Evolutionary conservation across 1,139 yeast genomes (phyloP).

Genomic region (Suhomyces yuchorum): DNA sequence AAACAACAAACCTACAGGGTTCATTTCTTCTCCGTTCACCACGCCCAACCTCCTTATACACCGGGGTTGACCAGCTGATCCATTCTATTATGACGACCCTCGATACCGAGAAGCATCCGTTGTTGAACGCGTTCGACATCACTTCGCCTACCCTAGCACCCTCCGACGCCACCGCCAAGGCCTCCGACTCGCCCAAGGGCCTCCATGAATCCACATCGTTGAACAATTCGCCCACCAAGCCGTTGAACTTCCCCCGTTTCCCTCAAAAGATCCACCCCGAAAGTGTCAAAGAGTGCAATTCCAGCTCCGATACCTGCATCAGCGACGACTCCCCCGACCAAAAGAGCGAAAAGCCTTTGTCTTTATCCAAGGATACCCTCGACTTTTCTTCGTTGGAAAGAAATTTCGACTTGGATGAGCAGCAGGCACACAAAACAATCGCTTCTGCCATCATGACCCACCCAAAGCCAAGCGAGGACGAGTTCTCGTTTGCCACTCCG

Average conservation of each 20-base stretch:
- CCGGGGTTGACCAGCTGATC: neutral
- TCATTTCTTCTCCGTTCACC: neutral
- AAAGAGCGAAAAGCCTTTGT: neutral
- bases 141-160: slow-evolving; percentile 6
- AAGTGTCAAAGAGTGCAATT: slow-evolving; percentile 33
- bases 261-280: slow-evolving; percentile 10
- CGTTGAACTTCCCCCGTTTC: slow-evolving; percentile 31
- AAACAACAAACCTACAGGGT: neutral
- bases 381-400: slow-evolving; percentile 26
- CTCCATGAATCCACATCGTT: slow-evolving; percentile 17
- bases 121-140: slow-evolving; percentile 7
- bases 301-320: slow-evolving; percentile 48
- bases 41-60: neutral
- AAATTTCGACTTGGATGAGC: slow-evolving; percentile 31
- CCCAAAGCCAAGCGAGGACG: slow-evolving; percentile 24
- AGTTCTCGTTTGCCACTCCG: slow-evolving; percentile 35
- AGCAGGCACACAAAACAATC: slow-evolving; percentile 18
- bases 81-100: slow-evolving; percentile 1
- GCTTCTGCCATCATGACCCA: slow-evolving; percentile 17
- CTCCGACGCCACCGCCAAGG: neutral
- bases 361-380: slow-evolving; percentile 4
- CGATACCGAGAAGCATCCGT: slow-evolving; percentile 10
- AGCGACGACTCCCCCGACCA: slow-evolving; percentile 30
- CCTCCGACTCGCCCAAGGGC: slow-evolving; percentile 2
- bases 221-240: slow-evolving; percentile 39